Evolutionary conservation across 2,329 filamentous ascomycete species (phyloP).

Genomic region (Lachnellula willkommii): DNA sequence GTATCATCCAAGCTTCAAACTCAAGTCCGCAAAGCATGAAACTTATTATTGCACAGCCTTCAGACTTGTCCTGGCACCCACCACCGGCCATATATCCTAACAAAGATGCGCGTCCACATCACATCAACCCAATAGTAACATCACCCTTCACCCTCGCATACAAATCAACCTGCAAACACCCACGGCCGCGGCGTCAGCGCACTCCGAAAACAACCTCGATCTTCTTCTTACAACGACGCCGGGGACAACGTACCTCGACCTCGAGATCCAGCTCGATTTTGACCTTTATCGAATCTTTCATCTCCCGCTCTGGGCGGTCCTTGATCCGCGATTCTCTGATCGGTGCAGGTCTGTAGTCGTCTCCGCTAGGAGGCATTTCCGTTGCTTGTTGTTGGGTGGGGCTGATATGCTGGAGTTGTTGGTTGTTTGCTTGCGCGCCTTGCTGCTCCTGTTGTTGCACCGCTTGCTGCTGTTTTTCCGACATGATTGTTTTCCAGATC

Average conservation of each 20-base stretch:
- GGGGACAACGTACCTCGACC: constrained; percentile 23
- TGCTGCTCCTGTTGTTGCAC: neutral
- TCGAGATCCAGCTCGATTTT: constrained; percentile 33
- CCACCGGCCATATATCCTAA: no score
- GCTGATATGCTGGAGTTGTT: neutral
- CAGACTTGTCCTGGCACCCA: no score
- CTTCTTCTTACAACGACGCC: no score
- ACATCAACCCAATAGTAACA: constrained; percentile 35
- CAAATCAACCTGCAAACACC: constrained; percentile 16
- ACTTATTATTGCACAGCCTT: no score
- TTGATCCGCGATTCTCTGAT: constrained; percentile 31
- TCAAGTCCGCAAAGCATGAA: no score
- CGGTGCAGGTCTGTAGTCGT: constrained; percentile 8
- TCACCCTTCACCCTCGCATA: constrained; percentile 24
- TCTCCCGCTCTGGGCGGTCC: constrained; percentile 28
- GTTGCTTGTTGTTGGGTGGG: neutral
- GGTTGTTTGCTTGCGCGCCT: neutral
- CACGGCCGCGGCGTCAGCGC: constrained; percentile 2
- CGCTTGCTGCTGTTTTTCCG: neutral
- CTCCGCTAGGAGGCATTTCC: neutral
- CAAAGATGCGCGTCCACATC: neutral
- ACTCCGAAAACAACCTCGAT: neutral
- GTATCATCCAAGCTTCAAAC: no score
- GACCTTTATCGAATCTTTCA: neutral
- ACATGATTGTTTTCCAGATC: neutral